Evolutionary conservation across 768 basidiomycete genomes (phyloP).

Genomic region (Royoungia palumana): DNA sequence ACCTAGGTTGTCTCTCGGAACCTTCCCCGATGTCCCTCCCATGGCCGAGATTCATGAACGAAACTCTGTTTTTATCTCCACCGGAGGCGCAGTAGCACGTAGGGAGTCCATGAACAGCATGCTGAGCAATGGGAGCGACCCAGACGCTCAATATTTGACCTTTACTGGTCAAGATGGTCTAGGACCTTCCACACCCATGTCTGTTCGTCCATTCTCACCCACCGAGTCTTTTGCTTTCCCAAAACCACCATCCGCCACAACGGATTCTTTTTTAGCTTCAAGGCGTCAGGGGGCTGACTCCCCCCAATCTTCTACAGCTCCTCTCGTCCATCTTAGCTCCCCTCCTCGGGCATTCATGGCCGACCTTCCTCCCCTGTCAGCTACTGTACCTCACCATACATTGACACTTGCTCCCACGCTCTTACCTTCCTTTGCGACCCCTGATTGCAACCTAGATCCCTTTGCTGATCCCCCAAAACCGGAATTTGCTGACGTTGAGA

Average conservation of each 20-base stretch:
- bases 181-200: conserved; percentile 48
- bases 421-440: neutral
- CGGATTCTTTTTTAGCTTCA: neutral
- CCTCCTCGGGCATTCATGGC: conserved; percentile 16
- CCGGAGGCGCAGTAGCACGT: conserved; percentile 25
- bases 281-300: neutral
- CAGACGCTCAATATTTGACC: conserved; percentile 40
- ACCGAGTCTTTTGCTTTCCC: conserved; percentile 70
- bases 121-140: conserved; percentile 35
- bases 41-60: conserved; percentile 53
- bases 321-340: conserved; percentile 15
- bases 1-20: conserved; percentile 5
- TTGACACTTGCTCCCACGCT: neutral
- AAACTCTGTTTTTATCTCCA: conserved; percentile 19
- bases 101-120: conserved; percentile 41
- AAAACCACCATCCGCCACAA: conserved; percentile 35
- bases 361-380: conserved; percentile 15
- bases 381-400: conserved; percentile 8
- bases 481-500: conserved; percentile 43
- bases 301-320: conserved; percentile 13
- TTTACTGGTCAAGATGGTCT: conserved; percentile 20
- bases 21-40: conserved; percentile 44
- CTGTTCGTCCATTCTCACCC: conserved; percentile 62
- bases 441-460: conserved; percentile 28
- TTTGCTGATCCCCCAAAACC: conserved; percentile 32